Conservation (phyloP, 169 alveolate species). For the Plasmodium gonderi region DNA sequence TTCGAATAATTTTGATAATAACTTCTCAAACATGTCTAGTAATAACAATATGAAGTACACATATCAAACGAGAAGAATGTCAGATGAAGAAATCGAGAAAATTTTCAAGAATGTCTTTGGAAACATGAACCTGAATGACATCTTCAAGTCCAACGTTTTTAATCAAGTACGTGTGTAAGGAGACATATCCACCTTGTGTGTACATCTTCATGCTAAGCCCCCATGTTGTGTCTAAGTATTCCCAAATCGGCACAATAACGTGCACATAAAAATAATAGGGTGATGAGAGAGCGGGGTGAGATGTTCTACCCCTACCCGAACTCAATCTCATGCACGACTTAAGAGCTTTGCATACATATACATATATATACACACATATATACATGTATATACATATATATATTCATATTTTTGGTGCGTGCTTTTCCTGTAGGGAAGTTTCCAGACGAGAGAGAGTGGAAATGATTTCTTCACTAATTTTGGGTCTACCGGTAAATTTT, state of each 20-base stretch:
- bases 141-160: slow-evolving; percentile 45
- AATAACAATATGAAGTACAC: slow-evolving; percentile 10
- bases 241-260: too few species aligned
- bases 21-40: background rate
- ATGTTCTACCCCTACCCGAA: too few species aligned
- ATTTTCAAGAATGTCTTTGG: slow-evolving; percentile 71
- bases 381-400: background rate
- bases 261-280: too few species aligned
- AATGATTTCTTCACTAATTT: background rate
- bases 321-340: too few species aligned
- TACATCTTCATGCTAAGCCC: too few species aligned
- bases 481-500: background rate
- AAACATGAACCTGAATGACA: slow-evolving; percentile 50
- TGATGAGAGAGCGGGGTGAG: too few species aligned
- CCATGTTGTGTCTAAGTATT: too few species aligned
- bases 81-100: slow-evolving; percentile 71
- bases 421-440: background rate
- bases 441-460: background rate
- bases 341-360: background rate
- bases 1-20: background rate
- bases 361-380: background rate
- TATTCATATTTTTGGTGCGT: background rate
- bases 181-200: too few species aligned
- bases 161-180: background rate
- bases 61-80: slow-evolving; percentile 51